phyloP scores from a whole-genome alignment of 2,329 filamentous ascomycete genomes.

The Leptographium galeiforme region DNA sequence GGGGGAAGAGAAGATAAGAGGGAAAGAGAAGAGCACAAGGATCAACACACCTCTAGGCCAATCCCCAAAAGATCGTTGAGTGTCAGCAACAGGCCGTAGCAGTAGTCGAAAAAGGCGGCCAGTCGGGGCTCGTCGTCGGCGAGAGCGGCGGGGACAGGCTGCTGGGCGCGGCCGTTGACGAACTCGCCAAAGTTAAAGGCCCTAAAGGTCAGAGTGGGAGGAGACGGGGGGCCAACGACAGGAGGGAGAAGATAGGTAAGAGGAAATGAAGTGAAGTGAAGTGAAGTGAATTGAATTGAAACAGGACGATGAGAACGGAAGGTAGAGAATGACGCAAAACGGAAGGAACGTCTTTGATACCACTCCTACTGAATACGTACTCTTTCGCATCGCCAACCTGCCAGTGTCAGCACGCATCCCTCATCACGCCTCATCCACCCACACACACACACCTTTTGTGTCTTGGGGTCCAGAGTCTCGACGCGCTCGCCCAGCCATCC shows the following conservation, averaged over 20 bases:
- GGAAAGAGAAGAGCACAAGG: neutral
- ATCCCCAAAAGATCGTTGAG: conserved; percentile 67
- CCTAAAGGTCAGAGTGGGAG: conserved; percentile 31
- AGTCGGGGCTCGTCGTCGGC: conserved; percentile 46
- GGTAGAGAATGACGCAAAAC: neutral
- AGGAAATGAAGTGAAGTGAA: neutral
- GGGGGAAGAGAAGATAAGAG: neutral
- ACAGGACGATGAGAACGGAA: no score
- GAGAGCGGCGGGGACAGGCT: conserved; percentile 60
- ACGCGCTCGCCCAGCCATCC: conserved; percentile 83
- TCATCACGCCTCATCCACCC: neutral
- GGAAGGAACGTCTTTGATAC: no score
- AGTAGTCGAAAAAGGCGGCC: conserved; percentile 53
- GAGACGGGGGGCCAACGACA: no score
- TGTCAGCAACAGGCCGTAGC: conserved; percentile 57
- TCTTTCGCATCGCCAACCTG: conserved; percentile 81
- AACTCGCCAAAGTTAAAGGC: conserved; percentile 89
- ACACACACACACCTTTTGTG: conserved; percentile 47
- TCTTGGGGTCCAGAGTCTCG: conserved; percentile 75
- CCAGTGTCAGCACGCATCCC: neutral
- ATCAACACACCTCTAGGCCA: conserved; percentile 48
- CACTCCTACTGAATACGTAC: conserved; percentile 27
- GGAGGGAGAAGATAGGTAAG: neutral
- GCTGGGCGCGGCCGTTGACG: conserved; percentile 51
- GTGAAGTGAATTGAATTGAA: no score